Evolutionary conservation across 805 yeast genomes (phyloP), one percentile per base, ranked within the genome.

Genomic region (Candida fluviatilis): DNA sequence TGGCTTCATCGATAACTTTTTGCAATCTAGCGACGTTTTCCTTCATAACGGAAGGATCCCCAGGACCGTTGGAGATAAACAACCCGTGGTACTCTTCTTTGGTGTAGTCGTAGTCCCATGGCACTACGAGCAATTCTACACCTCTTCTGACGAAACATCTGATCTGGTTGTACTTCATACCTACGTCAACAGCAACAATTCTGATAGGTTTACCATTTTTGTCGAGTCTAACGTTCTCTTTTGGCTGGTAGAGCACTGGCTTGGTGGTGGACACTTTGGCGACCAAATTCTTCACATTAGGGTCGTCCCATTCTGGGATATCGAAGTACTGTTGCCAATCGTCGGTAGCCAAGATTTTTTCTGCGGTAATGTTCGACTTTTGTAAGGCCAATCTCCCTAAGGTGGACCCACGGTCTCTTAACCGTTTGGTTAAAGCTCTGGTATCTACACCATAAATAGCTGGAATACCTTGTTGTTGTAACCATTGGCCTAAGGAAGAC

Each of bases 391-490:
- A 68, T 68, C 97, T 82, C 61, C 97, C 97, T 48, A 93, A 73
- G 59, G 95, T 88, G 32, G 95, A 84, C 64, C 99, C 99, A 44
- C 78, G 75, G 54, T 84, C 84, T 72, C 99, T 86, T 60, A 93
- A 82, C 62, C 80, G 82, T 70, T 93, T 90, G 52, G 99, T 93
- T 57, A 93, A 74, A 38, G 88, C 76, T 73, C 99, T 84, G 47
- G 99, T 93, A 67, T 93, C 99, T 45, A 93, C 91, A 70, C 97
- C 99, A 57, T 91, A 93, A 43, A 93, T 78, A 48, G 98, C 99
- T 38, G 99, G 99, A 51, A 93, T 74, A 48, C 85, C 85, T 66
- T 91, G 84, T 54, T 81, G 83, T 64, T 88, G 82, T 55, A 93
- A 78, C 99, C 99, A 93, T 55, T 78, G 75, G 44, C 95, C 95